Base-by-base conservation (phyloP, 345 rosid species). In the Anacardium occidentale region DNA sequence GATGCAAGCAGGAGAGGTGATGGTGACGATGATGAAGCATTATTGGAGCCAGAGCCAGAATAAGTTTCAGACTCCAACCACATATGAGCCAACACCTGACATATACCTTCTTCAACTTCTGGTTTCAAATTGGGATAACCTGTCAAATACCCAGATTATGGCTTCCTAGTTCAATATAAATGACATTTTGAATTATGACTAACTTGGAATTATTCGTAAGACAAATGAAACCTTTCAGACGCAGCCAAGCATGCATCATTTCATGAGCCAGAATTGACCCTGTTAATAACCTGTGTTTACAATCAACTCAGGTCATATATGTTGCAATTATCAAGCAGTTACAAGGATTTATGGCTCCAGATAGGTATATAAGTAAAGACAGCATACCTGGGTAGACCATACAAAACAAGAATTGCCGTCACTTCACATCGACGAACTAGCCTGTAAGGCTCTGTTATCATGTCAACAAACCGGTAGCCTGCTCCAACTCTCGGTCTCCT, bases 241-340 rank as follows among this genome's bases (percentile, higher is more conserved):
- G 88, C 80, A 96, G 99, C 98, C 98, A 93, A 0, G 99, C 99
- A 10, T 96, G 99, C 99, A 96, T 96, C 97, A 96, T 88, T 81
- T 96, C 99, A 77, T 96, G 99, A 78, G 97, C 98, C 26, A 96
- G 88, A 75, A 96, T 96, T 25, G 99, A 90, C 17, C 99, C 99
- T 10, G 99, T 93, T 83, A 96, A 77, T 84, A 96, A 81, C 82
- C 99, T 96, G 85, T 58, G 63, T 54, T n/a, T 68, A 18, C 0
- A 54, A 14, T 56, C 53, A 24, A 71, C 57, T 47, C 48, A 12
- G 24, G 61, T 62, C 69, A 53, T 25, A 10, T n/a, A 50, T n/a
- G n/a, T n/a, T n/a, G n/a, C n/a, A 60, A 24, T 18, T 8, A 9
- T 51, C 50, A 21, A 25, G 29, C 52, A 7, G 40, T 8, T 40